Evolutionary conservation across 176 grass and related monocot species (phyloP).

Genomic region (Thinopyrum elongatum): DNA sequence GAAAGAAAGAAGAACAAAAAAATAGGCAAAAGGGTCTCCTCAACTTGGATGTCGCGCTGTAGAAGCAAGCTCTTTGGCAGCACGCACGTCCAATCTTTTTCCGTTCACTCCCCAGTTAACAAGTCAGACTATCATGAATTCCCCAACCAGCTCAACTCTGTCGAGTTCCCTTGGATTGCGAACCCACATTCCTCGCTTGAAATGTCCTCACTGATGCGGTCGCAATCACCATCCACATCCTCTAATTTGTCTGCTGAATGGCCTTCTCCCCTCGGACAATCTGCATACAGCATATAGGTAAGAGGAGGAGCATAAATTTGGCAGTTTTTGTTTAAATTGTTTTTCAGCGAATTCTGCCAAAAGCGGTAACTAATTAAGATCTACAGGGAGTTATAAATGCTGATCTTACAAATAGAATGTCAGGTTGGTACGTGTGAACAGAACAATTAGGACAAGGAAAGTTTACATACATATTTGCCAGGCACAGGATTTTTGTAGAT

Average conservation of each 20-base stretch:
- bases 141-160: background rate
- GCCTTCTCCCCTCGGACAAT: conserved; percentile 52
- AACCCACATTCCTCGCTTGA: background rate
- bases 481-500: conserved; percentile 55
- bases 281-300: conserved; percentile 26
- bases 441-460: conserved; percentile 3
- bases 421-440: background rate
- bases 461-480: conserved; percentile 58
- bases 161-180: background rate
- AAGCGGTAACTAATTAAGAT: background rate
- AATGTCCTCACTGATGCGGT: background rate
- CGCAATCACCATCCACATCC: background rate
- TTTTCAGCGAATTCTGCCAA: background rate
- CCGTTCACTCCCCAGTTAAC: conserved; percentile 5
- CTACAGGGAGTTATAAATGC: background rate
- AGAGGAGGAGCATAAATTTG: background rate
- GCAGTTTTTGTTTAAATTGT: background rate
- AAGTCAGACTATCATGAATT: conserved; percentile 18
- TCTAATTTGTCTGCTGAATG: conserved; percentile 36
- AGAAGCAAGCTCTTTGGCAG: conserved; percentile 9
- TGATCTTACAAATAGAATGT: background rate
- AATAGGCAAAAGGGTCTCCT: conserved; percentile 14
- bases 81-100: conserved; percentile 10
- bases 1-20: conserved; percentile 9
- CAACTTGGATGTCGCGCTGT: background rate